Evolutionary conservation across 2,329 filamentous ascomycete species (phyloP).

Genomic region (Elsinoe ampelina): DNA sequence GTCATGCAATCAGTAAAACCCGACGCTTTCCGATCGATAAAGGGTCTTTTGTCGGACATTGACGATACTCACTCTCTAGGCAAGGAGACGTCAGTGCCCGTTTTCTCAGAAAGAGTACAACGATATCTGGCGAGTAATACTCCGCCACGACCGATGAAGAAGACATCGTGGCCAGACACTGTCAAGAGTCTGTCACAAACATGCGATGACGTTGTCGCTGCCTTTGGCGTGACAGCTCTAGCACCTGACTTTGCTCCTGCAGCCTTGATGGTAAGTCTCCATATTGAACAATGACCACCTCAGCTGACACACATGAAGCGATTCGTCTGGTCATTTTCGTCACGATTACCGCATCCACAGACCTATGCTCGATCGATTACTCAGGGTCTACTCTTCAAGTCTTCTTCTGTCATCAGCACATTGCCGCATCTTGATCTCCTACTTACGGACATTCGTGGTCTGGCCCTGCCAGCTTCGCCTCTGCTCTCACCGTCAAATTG

Average conservation of each 20-base stretch:
- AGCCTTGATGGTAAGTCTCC: slow-evolving; percentile 15
- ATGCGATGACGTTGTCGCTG: slow-evolving; percentile 61
- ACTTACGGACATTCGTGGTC: slow-evolving; percentile 68
- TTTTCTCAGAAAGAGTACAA: slow-evolving; percentile 86
- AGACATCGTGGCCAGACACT: slow-evolving; percentile 63
- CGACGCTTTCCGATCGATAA: slow-evolving; percentile 16
- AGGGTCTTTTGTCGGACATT: slow-evolving; percentile 21
- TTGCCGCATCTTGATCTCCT: slow-evolving; percentile 64
- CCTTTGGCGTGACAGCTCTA: slow-evolving; percentile 18
- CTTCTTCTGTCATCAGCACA: slow-evolving; percentile 56
- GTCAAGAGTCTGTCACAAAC: slow-evolving; percentile 60
- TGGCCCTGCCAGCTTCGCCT: slow-evolving; percentile 61
- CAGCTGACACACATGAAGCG: slow-evolving; percentile 42
- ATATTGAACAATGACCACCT: not conserved
- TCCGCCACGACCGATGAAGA: slow-evolving; percentile 80
- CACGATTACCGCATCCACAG: slow-evolving; percentile 70
- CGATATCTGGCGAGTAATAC: slow-evolving; percentile 88
- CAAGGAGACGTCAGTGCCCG: slow-evolving; percentile 53
- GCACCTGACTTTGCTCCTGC: slow-evolving; percentile 3
- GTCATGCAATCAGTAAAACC: slow-evolving; percentile 10
- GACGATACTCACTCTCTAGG: slow-evolving; percentile 38
- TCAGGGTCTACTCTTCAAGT: slow-evolving; percentile 54
- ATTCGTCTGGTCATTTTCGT: slow-evolving; percentile 65
- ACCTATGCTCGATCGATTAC: slow-evolving; percentile 65
- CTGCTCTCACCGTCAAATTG: slow-evolving; percentile 68